Conservation (phyloP, 257 asterid genomes). For the Forsythia suspensa region DNA sequence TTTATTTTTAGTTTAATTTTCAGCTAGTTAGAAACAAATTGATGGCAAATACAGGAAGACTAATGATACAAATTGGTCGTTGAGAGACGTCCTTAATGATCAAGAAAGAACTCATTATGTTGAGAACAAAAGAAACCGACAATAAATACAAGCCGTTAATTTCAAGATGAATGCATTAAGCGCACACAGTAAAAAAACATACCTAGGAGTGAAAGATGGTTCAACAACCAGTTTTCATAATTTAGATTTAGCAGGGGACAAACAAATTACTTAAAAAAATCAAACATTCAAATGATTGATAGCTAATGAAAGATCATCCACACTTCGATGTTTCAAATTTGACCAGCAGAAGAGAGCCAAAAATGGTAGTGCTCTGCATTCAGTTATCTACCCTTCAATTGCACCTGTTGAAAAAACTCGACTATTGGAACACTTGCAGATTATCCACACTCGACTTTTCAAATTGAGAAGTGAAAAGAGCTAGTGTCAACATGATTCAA, state of each 20-base stretch:
- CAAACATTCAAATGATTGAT: background rate
- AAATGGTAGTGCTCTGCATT: background rate
- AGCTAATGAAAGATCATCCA: background rate
- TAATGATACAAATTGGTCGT: too few relatives aligned
- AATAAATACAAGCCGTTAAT: background rate
- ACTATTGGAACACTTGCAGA: background rate
- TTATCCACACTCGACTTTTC: background rate
- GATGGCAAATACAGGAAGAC: too few relatives aligned
- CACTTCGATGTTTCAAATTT: background rate
- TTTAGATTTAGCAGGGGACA: background rate
- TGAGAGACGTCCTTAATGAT: too few relatives aligned
- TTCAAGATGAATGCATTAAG: background rate
- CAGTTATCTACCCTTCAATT: constrained; percentile 29
- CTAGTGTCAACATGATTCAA: background rate
- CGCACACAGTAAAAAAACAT: background rate
- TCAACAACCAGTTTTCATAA: background rate
- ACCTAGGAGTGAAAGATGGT: background rate
- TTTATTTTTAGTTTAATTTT: background rate
- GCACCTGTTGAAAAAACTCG: background rate
- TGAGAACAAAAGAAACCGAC: background rate
- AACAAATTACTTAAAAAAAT: background rate
- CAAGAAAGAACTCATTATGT: background rate
- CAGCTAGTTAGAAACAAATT: background rate
- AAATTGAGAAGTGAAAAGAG: background rate
- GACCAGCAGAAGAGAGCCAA: background rate